Base-by-base conservation (phyloP, 768 basidiomycete genomes). In the Tulasnella sp. region DNA sequence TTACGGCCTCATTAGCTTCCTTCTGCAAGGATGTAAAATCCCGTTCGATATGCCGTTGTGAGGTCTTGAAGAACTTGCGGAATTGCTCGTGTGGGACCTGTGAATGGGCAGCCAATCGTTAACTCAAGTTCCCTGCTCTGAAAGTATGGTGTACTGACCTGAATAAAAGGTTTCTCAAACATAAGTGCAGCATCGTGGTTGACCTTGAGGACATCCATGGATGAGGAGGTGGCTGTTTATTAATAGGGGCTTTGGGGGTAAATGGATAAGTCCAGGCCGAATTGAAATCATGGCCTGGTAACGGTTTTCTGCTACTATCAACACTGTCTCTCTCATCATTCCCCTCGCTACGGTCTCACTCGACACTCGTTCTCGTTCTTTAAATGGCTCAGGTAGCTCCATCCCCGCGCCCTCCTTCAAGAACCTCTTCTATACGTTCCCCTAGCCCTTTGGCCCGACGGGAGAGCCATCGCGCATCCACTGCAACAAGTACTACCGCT, bases 31-130 rank as follows among this genome's bases (percentile, higher is more conserved):
- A 74, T 15, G 76, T 78, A 43, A 88, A 70, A 66, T 93, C 90
- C 60, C 85, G 82, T 70, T 94, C 91, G 56, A 91, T 82, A 63
- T 83, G 78, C 72, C 82, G 83, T 69, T 91, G 88, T 0, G 85
- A 83, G 17, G 83, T 79, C 32, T 90, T 82, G 68, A 94, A 93
- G n/a, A 85, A 78, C 72, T 86, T 88, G 66, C 88, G 83, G 67
- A 90, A 88, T 65, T 86, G 86, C 74, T 94, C 91, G 71, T 85
- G 88, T 10, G 91, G 91, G 11, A 91, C 88, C 91, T 94, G 64
- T 3, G 34, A 38, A 38, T 15, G 15, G 34, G 34, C 29, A 30
- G 29, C 13, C 5, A 43, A 51, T 17, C 51, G 17, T 23, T 38
- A 15, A 15, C 34, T 38, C 15, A 38, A 15, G 7, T 15, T 38